Evolutionary conservation across 225 moss, liverwort and hornwort genomes (phyloP), one percentile per base, ranked within the genome.

Genomic region (Polytrichum formosum): DNA sequence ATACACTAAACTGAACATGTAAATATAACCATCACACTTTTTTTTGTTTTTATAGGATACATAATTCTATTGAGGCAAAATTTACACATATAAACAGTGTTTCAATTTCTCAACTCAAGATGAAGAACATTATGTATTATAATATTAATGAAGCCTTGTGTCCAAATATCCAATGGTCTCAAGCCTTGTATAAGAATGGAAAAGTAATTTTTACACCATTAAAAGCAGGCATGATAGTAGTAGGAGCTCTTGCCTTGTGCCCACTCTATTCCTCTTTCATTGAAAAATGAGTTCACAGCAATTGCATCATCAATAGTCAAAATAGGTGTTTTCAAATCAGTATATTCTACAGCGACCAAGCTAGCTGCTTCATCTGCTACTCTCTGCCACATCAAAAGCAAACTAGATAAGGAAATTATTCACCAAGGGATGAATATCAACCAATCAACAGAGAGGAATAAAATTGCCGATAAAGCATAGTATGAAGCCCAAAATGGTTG

Each of bases 251-350:
- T 28, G 87, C 91, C 86, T 54, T 53, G 21, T 46, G 83, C 81
- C 76, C 79, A 84, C 66, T 85, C 79, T 29, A 78, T n/a, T 63
- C 86, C 86, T 78, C 89, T 78, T 8, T 75, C 84, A 29, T 62
- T 56, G 28, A 70, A 89, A 53, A 89, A 92, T 18, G 92, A 90
- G 72, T 80, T 74, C 22, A 81, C 77, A 35, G 86, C 79, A 78
- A 92, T 75, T 6, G 95, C 91, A 73, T 91, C 95, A 61, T 95
- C 90, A n/a, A 92, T 82, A 56, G 83, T 86, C 59, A 92, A 73
- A 29, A 92, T 81, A n/a, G 95, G 82, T 73, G 84, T 78, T 71
- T 74, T 81, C 54, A 91, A 65, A 60, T 91, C 80, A 63, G 77
- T 63, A 72, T 91, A 91, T 18, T 88, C 79, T 26, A 94, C 76